Conservation (phyloP, 2,329 filamentous ascomycete species). For the Ceratocystis lukuohia region DNA sequence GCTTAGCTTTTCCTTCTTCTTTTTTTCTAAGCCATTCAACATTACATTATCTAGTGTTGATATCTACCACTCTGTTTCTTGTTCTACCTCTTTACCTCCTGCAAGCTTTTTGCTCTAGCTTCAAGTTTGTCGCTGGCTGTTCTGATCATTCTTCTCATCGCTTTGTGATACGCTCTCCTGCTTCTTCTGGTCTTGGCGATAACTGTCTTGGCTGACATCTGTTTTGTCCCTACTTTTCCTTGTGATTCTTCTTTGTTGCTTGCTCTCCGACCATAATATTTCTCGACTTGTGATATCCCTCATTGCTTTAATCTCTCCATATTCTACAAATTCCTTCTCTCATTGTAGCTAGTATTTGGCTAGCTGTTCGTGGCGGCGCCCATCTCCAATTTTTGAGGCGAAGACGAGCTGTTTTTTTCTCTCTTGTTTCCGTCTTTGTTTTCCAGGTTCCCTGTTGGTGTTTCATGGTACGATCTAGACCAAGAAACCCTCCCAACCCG, state of each 20-base stretch:
- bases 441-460: neutral
- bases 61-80: neutral
- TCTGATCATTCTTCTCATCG: neutral
- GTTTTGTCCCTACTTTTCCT: neutral
- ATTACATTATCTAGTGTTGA: neutral
- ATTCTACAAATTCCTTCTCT: neutral
- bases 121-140: neutral
- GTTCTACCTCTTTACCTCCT: neutral
- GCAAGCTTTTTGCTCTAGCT: neutral
- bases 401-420: slow-evolving; percentile 6
- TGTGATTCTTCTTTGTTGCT: neutral
- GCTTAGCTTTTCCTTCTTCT: neutral
- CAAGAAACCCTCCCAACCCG: neutral
- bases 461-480: slow-evolving; percentile 1
- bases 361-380: neutral
- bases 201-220: neutral
- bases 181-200: neutral
- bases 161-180: neutral
- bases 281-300: neutral
- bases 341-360: too few relatives aligned
- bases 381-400: neutral
- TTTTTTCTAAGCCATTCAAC: slow-evolving; percentile 5
- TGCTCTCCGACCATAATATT: neutral
- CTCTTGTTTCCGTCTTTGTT: neutral
- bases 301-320: neutral